Base-by-base conservation (phyloP, 805 yeast species). In the Starmerella powellii region DNA sequence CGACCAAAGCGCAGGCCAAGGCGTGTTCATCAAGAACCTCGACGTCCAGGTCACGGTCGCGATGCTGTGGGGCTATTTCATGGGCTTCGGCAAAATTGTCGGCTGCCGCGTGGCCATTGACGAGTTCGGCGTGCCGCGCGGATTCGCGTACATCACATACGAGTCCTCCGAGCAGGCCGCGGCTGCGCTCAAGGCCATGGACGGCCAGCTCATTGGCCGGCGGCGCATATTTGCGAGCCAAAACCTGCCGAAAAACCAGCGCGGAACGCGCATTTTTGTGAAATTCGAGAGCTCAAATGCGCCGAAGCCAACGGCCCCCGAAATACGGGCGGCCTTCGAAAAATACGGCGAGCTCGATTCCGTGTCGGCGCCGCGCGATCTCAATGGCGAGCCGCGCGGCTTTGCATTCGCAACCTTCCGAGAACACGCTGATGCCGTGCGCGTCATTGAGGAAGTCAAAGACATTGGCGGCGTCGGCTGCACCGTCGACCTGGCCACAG, bases 11-110 rank as follows among this genome's bases (percentile, higher is more conserved):
- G 34, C 30, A 13, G 49, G 52, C 31, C 37, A 43, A 5, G 55
- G 55, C 30, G 43, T 87, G 49, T 87, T 80, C 66, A 81, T 81
- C 57, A 87, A 86, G 71, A 83, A 87, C 75, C 70, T 87, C 56
- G 76, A 73, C 54, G 52, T 70, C 34, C 85, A 76, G 50, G 75
- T 74, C 63, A 60, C 80, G 41, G 59, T 53, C 13, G 45, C 53
- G 37, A 47, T 57, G 41, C 44, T 55, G 32, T 53, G 48, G 36
- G 38, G 43, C 13, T 31, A 23, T 8, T 52, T 55, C 43, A 24
- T 33, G 31, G 30, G 30, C 29, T 51, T 44, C 37, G 58, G 58
- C 24, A 8, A 24, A 1, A 48, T 55, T 15, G 24, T 44, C 16
- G 49, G 45, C 28, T 50, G 56, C 40, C 49, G 54, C 23, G 40